phyloP scores from a whole-genome alignment of 1,284 basidiomycete species.

The Tilletia horrida region DNA sequence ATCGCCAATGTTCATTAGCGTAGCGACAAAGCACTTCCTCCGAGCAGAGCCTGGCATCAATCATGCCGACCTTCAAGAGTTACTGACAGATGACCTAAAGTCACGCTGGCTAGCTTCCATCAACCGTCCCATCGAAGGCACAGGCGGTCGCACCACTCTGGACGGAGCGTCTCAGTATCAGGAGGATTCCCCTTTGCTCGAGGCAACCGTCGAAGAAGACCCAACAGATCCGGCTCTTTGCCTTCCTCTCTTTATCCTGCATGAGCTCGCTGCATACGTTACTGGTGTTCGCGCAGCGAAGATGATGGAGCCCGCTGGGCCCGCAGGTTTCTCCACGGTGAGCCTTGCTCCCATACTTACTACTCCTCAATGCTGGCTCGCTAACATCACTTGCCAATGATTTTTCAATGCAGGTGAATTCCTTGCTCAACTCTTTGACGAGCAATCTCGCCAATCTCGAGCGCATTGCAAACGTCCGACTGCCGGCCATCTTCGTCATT shows the following conservation, averaged over 20 bases:
- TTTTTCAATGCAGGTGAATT: conserved; percentile 16
- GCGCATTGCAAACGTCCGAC: conserved; percentile 57
- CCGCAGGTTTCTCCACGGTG: conserved; percentile 30
- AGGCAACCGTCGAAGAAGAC: conserved; percentile 9
- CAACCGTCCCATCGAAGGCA: background rate
- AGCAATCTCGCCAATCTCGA: conserved; percentile 81
- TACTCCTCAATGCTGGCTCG: too few relatives aligned
- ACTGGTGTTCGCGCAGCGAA: conserved; percentile 27
- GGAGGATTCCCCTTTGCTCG: conserved; percentile 16
- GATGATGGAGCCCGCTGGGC: conserved; percentile 31
- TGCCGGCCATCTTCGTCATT: conserved; percentile 64
- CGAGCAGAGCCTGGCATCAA: conserved; percentile 9
- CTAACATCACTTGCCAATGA: too few relatives aligned
- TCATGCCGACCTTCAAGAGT: conserved; percentile 13
- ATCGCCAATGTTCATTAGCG: background rate
- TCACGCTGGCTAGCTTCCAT: conserved; percentile 1
- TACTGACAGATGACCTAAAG: conserved; percentile 10
- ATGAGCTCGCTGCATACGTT: conserved; percentile 30
- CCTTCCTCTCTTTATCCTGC: conserved; percentile 27
- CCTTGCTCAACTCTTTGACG: conserved; percentile 64
- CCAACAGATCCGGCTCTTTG: conserved; percentile 6
- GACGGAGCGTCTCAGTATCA: background rate
- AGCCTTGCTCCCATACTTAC: too few relatives aligned
- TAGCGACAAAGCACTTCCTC: conserved; percentile 13
- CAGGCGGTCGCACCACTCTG: background rate